Evolutionary conservation across 306 rosid species (phyloP).

Genomic region (Dryas octopetala): DNA sequence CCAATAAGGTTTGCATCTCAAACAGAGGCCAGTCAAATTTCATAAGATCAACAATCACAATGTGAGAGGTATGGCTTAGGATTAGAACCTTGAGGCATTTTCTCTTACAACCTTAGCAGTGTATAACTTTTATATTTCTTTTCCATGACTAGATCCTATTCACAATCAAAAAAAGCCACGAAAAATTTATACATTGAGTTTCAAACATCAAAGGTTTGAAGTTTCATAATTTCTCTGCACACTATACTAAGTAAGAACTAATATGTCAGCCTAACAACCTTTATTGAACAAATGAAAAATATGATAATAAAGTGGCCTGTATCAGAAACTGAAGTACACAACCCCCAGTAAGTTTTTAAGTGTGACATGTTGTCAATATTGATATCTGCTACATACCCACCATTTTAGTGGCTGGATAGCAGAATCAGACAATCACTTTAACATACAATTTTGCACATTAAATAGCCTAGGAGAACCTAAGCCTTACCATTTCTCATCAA

Average conservation of each 20-base stretch:
- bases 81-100: not conserved
- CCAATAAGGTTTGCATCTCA: not conserved
- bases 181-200: not conserved
- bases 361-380: not conserved
- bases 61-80: not conserved
- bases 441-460: not conserved
- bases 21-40: not conserved
- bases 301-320: not conserved
- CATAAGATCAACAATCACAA: not conserved
- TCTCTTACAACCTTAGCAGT: not conserved
- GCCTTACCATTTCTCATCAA: constrained; percentile 81
- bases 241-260: not conserved
- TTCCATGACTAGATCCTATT: not conserved
- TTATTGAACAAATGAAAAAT: not conserved
- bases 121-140: not conserved
- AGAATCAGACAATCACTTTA: no score
- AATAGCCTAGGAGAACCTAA: constrained; percentile 4
- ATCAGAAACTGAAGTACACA: no score
- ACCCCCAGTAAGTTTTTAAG: not conserved
- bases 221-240: not conserved
- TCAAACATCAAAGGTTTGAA: not conserved
- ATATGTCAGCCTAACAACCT: not conserved
- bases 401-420: not conserved
- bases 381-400: not conserved
- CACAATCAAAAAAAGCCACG: not conserved